A percentile compares a stretch with the other conserved stretches of the same genome.
These are phyloP conservation scores for Stemphylium lycopersici DNA, from an alignment of 2,329 filamentous ascomycete genomes.

Conservation along the genomic window DNA sequence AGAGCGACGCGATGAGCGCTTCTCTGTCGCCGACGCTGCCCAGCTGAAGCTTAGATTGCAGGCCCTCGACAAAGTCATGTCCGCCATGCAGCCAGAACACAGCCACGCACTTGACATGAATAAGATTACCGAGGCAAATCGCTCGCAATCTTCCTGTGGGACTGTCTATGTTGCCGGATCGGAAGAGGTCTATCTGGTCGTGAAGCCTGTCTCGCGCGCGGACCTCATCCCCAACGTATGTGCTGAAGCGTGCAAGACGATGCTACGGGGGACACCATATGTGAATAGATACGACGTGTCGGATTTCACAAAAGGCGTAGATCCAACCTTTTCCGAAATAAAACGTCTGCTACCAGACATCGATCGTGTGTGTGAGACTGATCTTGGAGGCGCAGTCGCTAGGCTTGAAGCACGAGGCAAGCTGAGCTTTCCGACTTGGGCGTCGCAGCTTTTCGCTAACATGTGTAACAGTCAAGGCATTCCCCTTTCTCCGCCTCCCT, in stretches of 20 bases:
- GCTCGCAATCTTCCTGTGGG: conserved; percentile 11
- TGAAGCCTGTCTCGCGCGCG: conserved; percentile 22
- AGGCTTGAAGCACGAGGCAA: conserved; percentile 22
- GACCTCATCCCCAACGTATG: conserved; percentile 28
- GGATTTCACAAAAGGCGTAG: conserved; percentile 17
- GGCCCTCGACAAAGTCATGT: conserved; percentile 23
- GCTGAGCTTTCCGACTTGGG: not conserved
- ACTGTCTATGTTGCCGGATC: conserved; percentile 25
- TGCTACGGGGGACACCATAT: conserved; percentile 18
- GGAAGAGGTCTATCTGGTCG: conserved; percentile 25
- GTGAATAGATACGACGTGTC: conserved; percentile 20
- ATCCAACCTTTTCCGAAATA: conserved; percentile 31
- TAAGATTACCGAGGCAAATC: conserved; percentile 6
- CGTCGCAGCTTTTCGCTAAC: conserved; percentile 4
- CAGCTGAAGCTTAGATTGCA: conserved; percentile 28
- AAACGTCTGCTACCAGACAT: conserved; percentile 22
- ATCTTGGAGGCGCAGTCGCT: conserved; percentile 17
- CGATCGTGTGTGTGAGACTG: conserved; percentile 26
- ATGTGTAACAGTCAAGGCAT: conserved; percentile 18
- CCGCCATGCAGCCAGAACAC: conserved; percentile 2
- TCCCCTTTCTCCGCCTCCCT: conserved; percentile 31
- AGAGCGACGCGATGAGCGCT: conserved; percentile 4
- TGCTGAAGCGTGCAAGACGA: conserved; percentile 24
- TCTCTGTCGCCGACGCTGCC: conserved; percentile 27
- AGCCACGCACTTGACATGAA: conserved; percentile 5